Percentiles rank a stretch among this genome's conserved stretches.
phyloP scores from a whole-genome alignment of 2,329 filamentous ascomycete genomes.

The Arthrocladium fulminans region DNA sequence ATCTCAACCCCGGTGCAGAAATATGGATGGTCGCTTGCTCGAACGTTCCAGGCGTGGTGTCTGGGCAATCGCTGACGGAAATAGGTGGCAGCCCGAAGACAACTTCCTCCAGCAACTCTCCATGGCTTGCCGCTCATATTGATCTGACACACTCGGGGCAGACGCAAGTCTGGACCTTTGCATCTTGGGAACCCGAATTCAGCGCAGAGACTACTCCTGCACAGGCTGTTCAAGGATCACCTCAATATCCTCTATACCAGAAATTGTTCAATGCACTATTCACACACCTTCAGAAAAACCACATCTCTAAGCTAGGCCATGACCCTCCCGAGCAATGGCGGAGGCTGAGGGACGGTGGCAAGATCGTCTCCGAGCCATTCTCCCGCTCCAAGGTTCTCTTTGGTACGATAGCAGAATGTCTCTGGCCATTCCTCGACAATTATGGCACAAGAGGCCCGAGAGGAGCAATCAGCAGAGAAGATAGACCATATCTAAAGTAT shows the following conservation, averaged over 20 bases:
- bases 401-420: conserved; percentile 30
- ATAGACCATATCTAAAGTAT: conserved; percentile 8
- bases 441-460: conserved; percentile 19
- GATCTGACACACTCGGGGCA: conserved; percentile 32
- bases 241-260: conserved; percentile 5
- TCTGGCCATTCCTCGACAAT: conserved; percentile 28
- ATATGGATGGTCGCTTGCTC: neutral
- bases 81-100: conserved; percentile 2
- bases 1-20: neutral
- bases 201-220: neutral
- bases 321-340: conserved; percentile 16
- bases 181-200: conserved; percentile 28
- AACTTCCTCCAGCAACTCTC: neutral
- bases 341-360: conserved; percentile 15
- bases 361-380: conserved; percentile 20
- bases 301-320: conserved; percentile 13
- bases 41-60: neutral
- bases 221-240: neutral
- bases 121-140: conserved; percentile 34
- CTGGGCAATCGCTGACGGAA: neutral
- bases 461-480: neutral
- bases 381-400: conserved; percentile 26
- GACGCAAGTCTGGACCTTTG: conserved; percentile 36
- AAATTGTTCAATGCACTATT: conserved; percentile 14
- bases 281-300: conserved; percentile 11